These are phyloP conservation scores for Diplodia seriata DNA, from an alignment of 2,329 filamentous ascomycete species.

Conservation along the genomic window DNA sequence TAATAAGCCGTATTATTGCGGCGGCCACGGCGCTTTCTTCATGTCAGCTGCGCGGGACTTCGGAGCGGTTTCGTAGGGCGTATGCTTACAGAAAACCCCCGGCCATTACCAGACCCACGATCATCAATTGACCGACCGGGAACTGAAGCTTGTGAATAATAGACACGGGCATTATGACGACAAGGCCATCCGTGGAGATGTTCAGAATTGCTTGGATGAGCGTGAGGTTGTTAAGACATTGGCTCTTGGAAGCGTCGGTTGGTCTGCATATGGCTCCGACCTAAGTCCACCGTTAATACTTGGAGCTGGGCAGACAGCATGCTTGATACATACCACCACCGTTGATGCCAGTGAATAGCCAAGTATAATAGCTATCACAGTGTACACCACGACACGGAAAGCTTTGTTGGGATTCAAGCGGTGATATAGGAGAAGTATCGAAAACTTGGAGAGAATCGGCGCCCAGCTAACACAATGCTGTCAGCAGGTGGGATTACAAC, in stretches of 20 bases:
- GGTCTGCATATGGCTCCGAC: conserved; percentile 12
- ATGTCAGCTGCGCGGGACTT: background rate
- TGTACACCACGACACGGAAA: conserved; percentile 6
- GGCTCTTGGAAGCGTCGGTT: conserved; percentile 3
- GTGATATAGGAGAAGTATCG: conserved; percentile 12
- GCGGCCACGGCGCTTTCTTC: background rate
- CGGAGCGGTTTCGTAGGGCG: background rate
- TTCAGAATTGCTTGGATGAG: conserved; percentile 9
- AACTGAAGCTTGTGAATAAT: conserved; percentile 4
- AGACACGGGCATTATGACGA: background rate
- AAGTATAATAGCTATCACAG: conserved; percentile 2
- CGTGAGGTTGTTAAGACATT: conserved; percentile 12
- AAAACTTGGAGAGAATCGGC: conserved; percentile 18
- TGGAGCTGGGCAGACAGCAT: background rate
- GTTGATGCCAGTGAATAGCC: conserved; percentile 12
- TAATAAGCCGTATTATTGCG: background rate
- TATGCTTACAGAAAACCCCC: conserved; percentile 8
- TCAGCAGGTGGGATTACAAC: background rate
- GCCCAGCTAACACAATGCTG: background rate
- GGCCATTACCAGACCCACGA: background rate
- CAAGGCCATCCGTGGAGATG: background rate
- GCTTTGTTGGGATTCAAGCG: conserved; percentile 8
- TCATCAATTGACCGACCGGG: conserved; percentile 2
- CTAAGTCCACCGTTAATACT: background rate
- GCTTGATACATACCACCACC: background rate